phyloP scores from a whole-genome alignment of 768 basidiomycete genomes.

The Boletus tomentosulus region DNA sequence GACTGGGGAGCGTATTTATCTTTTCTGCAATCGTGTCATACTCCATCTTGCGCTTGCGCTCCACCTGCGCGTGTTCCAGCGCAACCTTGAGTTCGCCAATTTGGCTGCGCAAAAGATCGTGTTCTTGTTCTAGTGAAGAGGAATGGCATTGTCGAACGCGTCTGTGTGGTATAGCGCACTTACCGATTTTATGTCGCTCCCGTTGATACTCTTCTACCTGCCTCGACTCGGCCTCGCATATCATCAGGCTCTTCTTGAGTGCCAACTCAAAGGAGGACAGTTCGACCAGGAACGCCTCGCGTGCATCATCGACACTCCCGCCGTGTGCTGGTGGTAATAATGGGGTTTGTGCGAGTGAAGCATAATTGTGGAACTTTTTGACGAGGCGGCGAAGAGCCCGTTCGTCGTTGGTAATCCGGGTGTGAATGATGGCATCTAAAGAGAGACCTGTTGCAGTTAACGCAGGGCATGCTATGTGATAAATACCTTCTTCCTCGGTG shows the following conservation, averaged over 20 bases:
- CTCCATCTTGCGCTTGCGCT: constrained; percentile 76
- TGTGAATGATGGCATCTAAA: constrained; percentile 73
- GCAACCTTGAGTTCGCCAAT: constrained; percentile 75
- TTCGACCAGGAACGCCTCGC: constrained; percentile 77
- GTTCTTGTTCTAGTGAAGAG: constrained; percentile 56
- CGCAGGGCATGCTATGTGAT: constrained; percentile 6
- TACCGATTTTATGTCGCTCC: constrained; percentile 70
- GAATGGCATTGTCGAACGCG: no score
- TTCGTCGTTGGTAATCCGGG: constrained; percentile 81
- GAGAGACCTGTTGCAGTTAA: constrained; percentile 6
- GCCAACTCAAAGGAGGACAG: constrained; percentile 70
- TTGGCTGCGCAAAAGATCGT: constrained; percentile 58
- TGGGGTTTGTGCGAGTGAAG: constrained; percentile 51
- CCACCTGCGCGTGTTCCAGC: constrained; percentile 74
- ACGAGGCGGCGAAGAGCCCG: constrained; percentile 71
- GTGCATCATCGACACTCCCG: constrained; percentile 56
- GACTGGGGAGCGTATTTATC: constrained; percentile 69
- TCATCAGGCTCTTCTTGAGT: constrained; percentile 75
- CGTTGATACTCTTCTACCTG: constrained; percentile 82
- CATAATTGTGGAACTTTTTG: constrained; percentile 77
- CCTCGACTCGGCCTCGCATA: constrained; percentile 80
- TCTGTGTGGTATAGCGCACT: constrained; percentile 20
- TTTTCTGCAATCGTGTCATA: constrained; percentile 83
- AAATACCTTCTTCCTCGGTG: constrained; percentile 57
- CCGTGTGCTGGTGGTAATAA: constrained; percentile 31